These are phyloP conservation scores for Cordyceps tenuipes DNA, from an alignment of 2,329 filamentous ascomycete species.

Conservation along the genomic window DNA sequence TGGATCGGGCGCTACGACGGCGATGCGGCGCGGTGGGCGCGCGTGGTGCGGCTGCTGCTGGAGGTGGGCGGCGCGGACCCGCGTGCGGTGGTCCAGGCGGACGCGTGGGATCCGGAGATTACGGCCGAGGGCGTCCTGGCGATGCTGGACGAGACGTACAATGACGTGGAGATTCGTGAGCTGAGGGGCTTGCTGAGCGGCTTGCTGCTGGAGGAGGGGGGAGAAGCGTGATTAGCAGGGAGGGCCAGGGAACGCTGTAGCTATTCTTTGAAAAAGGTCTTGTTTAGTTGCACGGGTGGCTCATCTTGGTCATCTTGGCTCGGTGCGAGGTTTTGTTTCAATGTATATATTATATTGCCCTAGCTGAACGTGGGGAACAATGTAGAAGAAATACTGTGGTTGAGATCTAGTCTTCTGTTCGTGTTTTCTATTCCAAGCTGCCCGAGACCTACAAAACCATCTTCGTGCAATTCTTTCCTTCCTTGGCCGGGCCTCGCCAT, in stretches of 20 bases:
- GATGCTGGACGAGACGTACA: conserved; percentile 20
- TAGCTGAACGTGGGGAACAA: too few relatives aligned
- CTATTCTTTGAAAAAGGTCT: background rate
- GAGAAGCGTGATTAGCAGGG: background rate
- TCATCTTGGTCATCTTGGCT: too few relatives aligned
- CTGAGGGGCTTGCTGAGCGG: conserved; percentile 13
- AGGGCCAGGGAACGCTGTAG: background rate
- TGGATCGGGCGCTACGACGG: conserved; percentile 25
- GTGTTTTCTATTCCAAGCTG: too few relatives aligned
- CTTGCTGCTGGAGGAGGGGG: background rate
- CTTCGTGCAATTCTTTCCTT: too few relatives aligned
- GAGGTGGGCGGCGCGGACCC: conserved; percentile 20
- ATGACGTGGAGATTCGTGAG: conserved; percentile 14
- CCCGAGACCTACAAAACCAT: background rate
- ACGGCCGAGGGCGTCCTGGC: conserved; percentile 21
- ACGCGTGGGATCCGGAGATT: conserved; percentile 24
- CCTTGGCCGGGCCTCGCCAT: too few relatives aligned
- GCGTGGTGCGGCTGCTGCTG: conserved; percentile 21
- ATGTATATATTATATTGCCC: too few relatives aligned
- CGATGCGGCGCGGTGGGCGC: conserved; percentile 22
- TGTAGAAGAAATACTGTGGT: too few relatives aligned
- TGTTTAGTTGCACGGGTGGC: background rate
- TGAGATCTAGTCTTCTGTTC: too few relatives aligned
- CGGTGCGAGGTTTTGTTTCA: too few relatives aligned
- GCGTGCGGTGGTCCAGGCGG: conserved; percentile 19